Percentiles rank a stretch among this genome's conserved stretches.
Evolutionary conservation across 2,329 filamentous ascomycete genomes (phyloP).

Genomic region (Verticillium nonalfalfae): DNA sequence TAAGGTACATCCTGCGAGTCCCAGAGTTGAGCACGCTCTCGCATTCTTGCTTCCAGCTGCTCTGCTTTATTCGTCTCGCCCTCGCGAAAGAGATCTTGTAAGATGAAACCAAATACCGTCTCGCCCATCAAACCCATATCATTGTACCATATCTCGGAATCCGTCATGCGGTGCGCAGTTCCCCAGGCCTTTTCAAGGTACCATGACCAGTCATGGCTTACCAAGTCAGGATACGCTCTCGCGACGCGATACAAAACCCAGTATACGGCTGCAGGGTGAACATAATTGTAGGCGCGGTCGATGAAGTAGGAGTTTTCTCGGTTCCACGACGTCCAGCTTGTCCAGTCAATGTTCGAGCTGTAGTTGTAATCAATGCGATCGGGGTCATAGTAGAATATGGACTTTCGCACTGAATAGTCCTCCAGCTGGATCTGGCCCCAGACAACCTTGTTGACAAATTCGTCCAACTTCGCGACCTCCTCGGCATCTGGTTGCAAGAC

Average conservation of each 20-base stretch:
- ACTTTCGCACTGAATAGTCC: slow-evolving; percentile 44
- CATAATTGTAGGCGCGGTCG: slow-evolving; percentile 52
- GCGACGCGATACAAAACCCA: slow-evolving; percentile 52
- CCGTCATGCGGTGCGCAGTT: slow-evolving; percentile 34
- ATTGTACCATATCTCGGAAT: slow-evolving; percentile 34
- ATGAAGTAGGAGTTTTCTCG: slow-evolving; percentile 34
- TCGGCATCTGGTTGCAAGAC: slow-evolving; percentile 38
- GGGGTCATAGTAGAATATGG: slow-evolving; percentile 51
- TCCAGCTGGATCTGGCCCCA: slow-evolving; percentile 40
- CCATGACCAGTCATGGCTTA: slow-evolving; percentile 41
- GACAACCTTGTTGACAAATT: slow-evolving; percentile 44
- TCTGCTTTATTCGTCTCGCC: slow-evolving; percentile 28
- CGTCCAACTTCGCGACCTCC: slow-evolving; percentile 46
- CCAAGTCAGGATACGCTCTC: slow-evolving; percentile 36
- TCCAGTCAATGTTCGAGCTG: slow-evolving; percentile 36
- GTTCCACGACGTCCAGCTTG: slow-evolving; percentile 45
- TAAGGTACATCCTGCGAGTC: slow-evolving; percentile 44
- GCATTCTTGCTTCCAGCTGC: slow-evolving; percentile 38
- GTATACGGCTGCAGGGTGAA: slow-evolving; percentile 48
- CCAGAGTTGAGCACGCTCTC: slow-evolving; percentile 41
- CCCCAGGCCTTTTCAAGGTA: slow-evolving; percentile 48
- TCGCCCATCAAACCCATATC: slow-evolving; percentile 52
- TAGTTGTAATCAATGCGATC: slow-evolving; percentile 37
- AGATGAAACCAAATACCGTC: slow-evolving; percentile 47
- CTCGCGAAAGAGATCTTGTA: slow-evolving; percentile 44